phyloP scores from a whole-genome alignment of 2,329 filamentous ascomycete species.

The Clarireedia homoeocarpa region DNA sequence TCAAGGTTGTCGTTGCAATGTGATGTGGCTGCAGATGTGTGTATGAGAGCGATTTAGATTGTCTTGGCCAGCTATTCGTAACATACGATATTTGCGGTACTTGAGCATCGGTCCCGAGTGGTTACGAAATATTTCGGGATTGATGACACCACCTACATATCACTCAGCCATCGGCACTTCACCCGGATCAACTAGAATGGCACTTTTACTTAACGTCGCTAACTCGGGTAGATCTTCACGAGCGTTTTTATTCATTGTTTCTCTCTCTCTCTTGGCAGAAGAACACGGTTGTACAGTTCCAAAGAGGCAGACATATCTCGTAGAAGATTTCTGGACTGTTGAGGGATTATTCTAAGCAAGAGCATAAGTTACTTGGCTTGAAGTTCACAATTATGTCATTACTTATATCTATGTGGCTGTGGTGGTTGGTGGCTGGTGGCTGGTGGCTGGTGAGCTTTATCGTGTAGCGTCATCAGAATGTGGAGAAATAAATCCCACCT shows the following conservation, averaged over 20 bases:
- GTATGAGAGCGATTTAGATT: neutral
- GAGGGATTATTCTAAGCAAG: too few species aligned
- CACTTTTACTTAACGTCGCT: neutral
- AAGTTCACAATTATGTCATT: neutral
- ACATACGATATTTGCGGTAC: too few species aligned
- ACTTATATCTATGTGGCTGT: neutral
- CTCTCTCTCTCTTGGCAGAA: too few species aligned
- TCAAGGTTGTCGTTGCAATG: neutral
- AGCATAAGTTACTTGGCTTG: too few species aligned
- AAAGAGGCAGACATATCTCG: too few species aligned
- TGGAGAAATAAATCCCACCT: neutral
- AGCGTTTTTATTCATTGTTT: too few species aligned
- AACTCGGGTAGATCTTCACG: neutral
- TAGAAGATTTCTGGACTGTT: too few species aligned
- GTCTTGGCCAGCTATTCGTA: too few species aligned
- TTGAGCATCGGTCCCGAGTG: neutral
- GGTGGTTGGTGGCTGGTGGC: too few species aligned
- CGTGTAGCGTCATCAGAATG: constrained; percentile 5
- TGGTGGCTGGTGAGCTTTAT: neutral
- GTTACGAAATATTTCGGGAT: neutral
- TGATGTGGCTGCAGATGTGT: neutral
- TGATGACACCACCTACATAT: too few species aligned
- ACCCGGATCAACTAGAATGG: neutral
- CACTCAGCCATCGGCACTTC: neutral
- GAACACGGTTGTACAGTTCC: too few species aligned